Evolutionary conservation across 495 filamentous ascomycete genomes (phyloP), one percentile per base, ranked within the genome.

Genomic region (Terfezia claveryi): DNA sequence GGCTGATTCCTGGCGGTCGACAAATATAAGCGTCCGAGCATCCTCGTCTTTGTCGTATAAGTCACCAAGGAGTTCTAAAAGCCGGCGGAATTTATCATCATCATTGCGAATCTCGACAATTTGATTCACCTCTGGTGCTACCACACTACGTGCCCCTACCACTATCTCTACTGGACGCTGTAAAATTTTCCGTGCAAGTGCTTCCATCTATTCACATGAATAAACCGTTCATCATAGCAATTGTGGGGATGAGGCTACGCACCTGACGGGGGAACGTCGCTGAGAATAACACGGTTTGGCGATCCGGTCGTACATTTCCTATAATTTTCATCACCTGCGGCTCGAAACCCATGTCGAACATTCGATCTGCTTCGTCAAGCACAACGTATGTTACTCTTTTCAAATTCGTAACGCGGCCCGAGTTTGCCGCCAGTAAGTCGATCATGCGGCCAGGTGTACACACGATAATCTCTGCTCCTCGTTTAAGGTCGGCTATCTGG

Each of bases 281-380:
- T 0, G 91, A 96, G 67, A 96, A 96, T 17, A 96, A 72, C 17
- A 96, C 85, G 0, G 87, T 94, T 66, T 99, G 92, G 14, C 84
- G 80, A 62, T 95, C 80, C 0, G 91, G 87, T 49, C 92, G 81
- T 57, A 93, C 81, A 62, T 91, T 94, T 57, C 74, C 77, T 61
- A 96, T 76, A 55, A 99, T 88, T 67, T 93, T 95, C 83, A 89
- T 91, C 50, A 99, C 87, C 62, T 96, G 92, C 1, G 89, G 89
- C 67, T 94, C 89, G 58, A 99, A 96, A 6, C 92, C 92, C 92
- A 99, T 95, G 66, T 99, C 92, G 61, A 95, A 96, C 92, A 99
- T 99, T 49, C 92, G 81, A 62, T 99, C 92, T 17, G 92, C 92
- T 67, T 99, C 92, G 62, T 99, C 92, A 37, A 99, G 75, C 14